Evolutionary conservation across 208 protist genomes (phyloP).

Genomic region (Paratrypanosoma confusum): DNA sequence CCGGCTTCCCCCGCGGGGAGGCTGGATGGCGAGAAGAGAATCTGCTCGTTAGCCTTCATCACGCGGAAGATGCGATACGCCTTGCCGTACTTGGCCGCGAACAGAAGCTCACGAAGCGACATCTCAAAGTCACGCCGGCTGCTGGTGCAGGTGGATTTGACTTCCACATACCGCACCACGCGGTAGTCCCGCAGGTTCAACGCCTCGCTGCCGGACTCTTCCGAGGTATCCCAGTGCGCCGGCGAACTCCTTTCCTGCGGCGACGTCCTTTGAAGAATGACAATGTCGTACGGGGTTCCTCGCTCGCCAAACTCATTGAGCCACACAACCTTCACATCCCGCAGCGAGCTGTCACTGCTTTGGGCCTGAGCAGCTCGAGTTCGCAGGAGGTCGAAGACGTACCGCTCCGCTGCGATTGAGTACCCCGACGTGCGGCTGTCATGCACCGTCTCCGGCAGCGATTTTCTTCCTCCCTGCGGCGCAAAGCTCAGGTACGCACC

Average conservation of each 20-base stretch:
- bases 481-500: too few species aligned
- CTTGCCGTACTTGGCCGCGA: slow-evolving; percentile 59
- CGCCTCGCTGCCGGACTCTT: too few species aligned
- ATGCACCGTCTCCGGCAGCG: too few species aligned
- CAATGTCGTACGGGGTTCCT: slow-evolving; percentile 70
- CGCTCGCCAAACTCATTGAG: slow-evolving; percentile 52
- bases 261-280: slow-evolving; percentile 24
- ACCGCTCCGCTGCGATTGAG: slow-evolving; percentile 55
- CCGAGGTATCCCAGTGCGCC: too few species aligned
- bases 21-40: too few species aligned
- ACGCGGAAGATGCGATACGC: slow-evolving; percentile 69
- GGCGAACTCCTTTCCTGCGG: too few species aligned
- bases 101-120: slow-evolving; percentile 62
- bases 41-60: slow-evolving; percentile 27
- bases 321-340: slow-evolving; percentile 50
- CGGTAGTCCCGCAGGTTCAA: not conserved
- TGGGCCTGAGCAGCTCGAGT: not conserved
- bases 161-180: slow-evolving; percentile 60
- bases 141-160: slow-evolving; percentile 63
- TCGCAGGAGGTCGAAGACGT: slow-evolving; percentile 43
- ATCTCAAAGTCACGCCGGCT: slow-evolving; percentile 66
- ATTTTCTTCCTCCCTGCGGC: too few species aligned
- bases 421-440: slow-evolving; percentile 22
- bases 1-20: too few species aligned
- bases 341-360: slow-evolving; percentile 18